Evolutionary conservation across 805 yeast species (phyloP), one percentile per base, ranked within the genome.

Genomic region (Komagataella pastoris): DNA sequence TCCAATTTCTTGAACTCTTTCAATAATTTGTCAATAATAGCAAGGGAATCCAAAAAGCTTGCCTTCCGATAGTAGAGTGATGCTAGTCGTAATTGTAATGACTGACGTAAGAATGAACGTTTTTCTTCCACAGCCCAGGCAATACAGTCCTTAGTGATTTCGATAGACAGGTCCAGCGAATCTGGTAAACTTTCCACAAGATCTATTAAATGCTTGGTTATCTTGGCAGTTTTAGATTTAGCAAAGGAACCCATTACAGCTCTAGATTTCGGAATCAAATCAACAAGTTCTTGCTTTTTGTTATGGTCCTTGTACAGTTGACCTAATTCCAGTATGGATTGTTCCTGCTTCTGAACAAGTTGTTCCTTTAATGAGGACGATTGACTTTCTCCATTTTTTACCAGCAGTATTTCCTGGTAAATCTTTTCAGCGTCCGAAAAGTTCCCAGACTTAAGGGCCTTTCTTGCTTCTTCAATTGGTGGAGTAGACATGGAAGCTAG

Each of bases 161-260:
- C 65, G 54, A 89, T 84, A 60, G 90, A 95, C 40, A 79, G 68
- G 57, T 85, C 89, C 49, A 82, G 66, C 3, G 83, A 75, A n/a
- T 19, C 48, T 46, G 80, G 84, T 57, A 81, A 77, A 21, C 64
- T 63, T 54, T 87, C 90, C 60, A 87, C 80, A 55, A 79, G 71
- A 61, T 91, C 98, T 59, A 93, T 82, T 62, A 93, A 73, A 46
- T 80, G 75, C 60, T 83, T 84, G 58, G 91, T 83, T 52, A 91
- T 85, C 65, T 91, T 93, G 18, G 98, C 96, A 7, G 96, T 85
- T 67, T 93, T 93, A 14, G 97, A 86, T 69, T 93, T 93, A 48
- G 98, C 97, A 61, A 87, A 80, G 40, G 78, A 77, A 3, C 61
- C 59, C 73, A 89, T 82, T n/a, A 82, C 77, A 7, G 68, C 70